Evolutionary conservation across 768 basidiomycete species (phyloP).

Genomic region (Amanita exitialis): DNA sequence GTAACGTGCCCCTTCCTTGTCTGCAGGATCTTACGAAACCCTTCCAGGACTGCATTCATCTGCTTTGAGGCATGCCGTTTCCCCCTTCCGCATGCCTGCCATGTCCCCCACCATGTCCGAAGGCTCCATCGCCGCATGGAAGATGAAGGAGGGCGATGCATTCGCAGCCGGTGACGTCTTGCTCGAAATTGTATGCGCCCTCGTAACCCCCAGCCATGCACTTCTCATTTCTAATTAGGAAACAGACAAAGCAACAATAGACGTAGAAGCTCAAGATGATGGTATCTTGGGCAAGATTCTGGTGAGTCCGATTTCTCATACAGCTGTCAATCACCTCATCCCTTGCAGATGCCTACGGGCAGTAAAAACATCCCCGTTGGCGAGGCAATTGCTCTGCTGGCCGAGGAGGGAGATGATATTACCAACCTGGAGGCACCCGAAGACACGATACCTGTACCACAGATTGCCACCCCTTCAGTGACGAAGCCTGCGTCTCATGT

Average conservation of each 20-base stretch:
- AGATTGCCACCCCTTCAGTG: slow-evolving; percentile 17
- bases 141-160: slow-evolving; percentile 74
- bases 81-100: slow-evolving; percentile 84
- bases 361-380: slow-evolving; percentile 83
- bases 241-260: slow-evolving; percentile 94
- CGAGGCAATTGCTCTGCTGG: slow-evolving; percentile 82
- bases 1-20: not conserved
- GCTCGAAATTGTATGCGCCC: slow-evolving; percentile 69
- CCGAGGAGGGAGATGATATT: slow-evolving; percentile 94
- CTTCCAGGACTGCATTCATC: slow-evolving; percentile 2
- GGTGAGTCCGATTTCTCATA: slow-evolving; percentile 26
- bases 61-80: slow-evolving; percentile 36
- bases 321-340: not conserved
- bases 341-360: slow-evolving; percentile 57
- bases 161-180: slow-evolving; percentile 79
- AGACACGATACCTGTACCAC: slow-evolving; percentile 24
- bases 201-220: not conserved
- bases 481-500: slow-evolving; percentile 22
- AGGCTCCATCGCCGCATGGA: slow-evolving; percentile 87
- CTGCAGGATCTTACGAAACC: not conserved
- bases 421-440: slow-evolving; percentile 66
- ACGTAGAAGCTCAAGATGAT: slow-evolving; percentile 97
- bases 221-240: slow-evolving; percentile 39
- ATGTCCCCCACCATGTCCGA: slow-evolving; percentile 98
- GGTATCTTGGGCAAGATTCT: slow-evolving; percentile 91